Evolutionary conservation across 1,284 basidiomycete genomes (phyloP).

Genomic region (Cronartium ribicola): DNA sequence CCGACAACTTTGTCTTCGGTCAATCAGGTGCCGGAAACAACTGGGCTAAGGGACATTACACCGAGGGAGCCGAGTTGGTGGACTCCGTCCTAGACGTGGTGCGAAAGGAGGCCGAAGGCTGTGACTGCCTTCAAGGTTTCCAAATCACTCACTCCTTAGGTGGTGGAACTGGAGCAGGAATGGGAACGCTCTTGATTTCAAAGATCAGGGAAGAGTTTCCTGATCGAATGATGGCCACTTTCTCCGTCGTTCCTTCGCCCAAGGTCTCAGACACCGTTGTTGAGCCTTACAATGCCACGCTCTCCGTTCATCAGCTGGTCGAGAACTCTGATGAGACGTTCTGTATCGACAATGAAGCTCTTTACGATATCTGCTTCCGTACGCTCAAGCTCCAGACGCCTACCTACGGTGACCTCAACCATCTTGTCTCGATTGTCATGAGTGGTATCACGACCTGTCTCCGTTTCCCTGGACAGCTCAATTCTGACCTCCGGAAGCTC

Average conservation of each 20-base stretch:
- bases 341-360: slow-evolving; percentile 88
- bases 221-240: slow-evolving; percentile 89
- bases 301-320: slow-evolving; percentile 84
- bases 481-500: slow-evolving; percentile 83
- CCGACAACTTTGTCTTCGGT: slow-evolving; percentile 67
- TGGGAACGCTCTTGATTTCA: slow-evolving; percentile 74
- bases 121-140: slow-evolving; percentile 88
- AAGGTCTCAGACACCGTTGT: slow-evolving; percentile 94
- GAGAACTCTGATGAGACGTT: slow-evolving; percentile 86
- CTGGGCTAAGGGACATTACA: slow-evolving; percentile 68
- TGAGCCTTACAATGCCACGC: slow-evolving; percentile 86
- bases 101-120: slow-evolving; percentile 60
- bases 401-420: slow-evolving; percentile 70
- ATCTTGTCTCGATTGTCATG: slow-evolving; percentile 69
- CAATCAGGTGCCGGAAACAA: slow-evolving; percentile 81
- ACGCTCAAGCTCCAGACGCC: slow-evolving; percentile 71
- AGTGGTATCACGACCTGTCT: slow-evolving; percentile 82
- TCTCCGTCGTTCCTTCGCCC: slow-evolving; percentile 84
- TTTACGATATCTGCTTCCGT: slow-evolving; percentile 77
- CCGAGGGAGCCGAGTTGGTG: slow-evolving; percentile 89
- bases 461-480: slow-evolving; percentile 72
- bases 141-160: slow-evolving; percentile 89
- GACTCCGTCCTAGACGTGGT: slow-evolving; percentile 66
- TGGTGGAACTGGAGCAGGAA: slow-evolving; percentile 88
- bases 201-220: slow-evolving; percentile 86